A percentile compares a stretch with the other conserved stretches of the same genome.
phyloP scores from a whole-genome alignment of 1,284 basidiomycete species.

The Irpex sp. region DNA sequence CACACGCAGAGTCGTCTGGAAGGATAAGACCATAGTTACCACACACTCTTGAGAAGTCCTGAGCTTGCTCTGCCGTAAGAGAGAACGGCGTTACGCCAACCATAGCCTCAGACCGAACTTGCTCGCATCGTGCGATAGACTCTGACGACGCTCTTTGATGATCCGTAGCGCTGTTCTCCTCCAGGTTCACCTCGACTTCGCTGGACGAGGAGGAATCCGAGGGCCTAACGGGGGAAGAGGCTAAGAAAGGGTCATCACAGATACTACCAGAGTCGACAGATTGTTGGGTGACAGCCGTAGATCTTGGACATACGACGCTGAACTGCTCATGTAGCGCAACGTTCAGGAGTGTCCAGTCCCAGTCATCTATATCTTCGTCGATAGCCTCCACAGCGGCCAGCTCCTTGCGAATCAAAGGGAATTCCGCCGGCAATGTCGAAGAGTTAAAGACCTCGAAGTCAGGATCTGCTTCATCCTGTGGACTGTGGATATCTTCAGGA shows the following conservation, averaged over 20 bases:
- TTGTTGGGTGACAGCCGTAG: not conserved
- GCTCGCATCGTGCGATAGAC: not conserved
- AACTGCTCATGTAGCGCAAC: slow-evolving; percentile 7
- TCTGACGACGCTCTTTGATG: not conserved
- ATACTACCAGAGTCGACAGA: not conserved
- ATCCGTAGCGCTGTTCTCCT: not conserved
- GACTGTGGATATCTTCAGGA: not conserved
- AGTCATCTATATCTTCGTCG: slow-evolving; percentile 5
- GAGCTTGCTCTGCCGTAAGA: not conserved
- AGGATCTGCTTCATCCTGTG: not conserved
- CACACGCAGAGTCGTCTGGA: not conserved
- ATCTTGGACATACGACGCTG: not conserved
- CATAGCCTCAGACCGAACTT: not conserved
- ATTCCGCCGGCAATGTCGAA: not conserved
- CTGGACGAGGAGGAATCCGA: not conserved
- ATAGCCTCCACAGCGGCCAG: not conserved
- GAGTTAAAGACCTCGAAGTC: not conserved
- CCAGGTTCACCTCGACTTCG: not conserved
- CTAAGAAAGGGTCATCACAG: not conserved
- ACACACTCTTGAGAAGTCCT: not conserved
- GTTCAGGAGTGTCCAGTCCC: slow-evolving; percentile 11
- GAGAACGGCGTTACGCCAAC: not conserved
- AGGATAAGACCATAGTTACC: not conserved
- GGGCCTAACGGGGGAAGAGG: not conserved
- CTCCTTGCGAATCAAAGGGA: slow-evolving; percentile 2